phyloP scores from a whole-genome alignment of 805 yeast genomes.

The Candida ascalaphidarum region DNA sequence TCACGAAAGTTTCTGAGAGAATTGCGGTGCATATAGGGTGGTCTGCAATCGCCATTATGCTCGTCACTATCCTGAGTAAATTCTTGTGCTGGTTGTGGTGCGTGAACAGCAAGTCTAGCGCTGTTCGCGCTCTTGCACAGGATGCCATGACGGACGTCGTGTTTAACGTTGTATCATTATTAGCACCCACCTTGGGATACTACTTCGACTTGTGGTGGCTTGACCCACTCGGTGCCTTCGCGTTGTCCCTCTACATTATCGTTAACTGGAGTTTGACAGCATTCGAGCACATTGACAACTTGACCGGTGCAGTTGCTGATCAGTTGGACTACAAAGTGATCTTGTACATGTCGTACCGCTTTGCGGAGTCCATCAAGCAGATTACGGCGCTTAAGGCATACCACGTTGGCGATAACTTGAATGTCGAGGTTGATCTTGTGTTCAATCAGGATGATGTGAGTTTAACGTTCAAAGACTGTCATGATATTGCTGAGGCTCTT shows the following conservation, averaged over 20 bases:
- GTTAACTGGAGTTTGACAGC: slow-evolving; percentile 57
- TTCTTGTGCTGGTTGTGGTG: slow-evolving; percentile 60
- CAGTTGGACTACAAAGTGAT: slow-evolving; percentile 57
- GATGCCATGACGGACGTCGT: slow-evolving; percentile 75
- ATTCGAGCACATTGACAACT: slow-evolving; percentile 62
- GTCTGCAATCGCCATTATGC: slow-evolving; percentile 53
- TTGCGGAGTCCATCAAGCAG: slow-evolving; percentile 56
- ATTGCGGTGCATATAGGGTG: slow-evolving; percentile 38
- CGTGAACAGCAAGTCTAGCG: slow-evolving; percentile 47
- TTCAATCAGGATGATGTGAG: slow-evolving; percentile 34
- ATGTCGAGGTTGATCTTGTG: slow-evolving; percentile 70
- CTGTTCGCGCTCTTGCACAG: slow-evolving; percentile 73
- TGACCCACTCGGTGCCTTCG: slow-evolving; percentile 67
- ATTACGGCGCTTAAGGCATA: slow-evolving; percentile 64
- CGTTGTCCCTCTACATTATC: slow-evolving; percentile 54
- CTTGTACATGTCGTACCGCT: slow-evolving; percentile 58
- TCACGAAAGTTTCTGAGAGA: slow-evolving; percentile 18
- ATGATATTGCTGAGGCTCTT: slow-evolving; percentile 73
- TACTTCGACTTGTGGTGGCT: slow-evolving; percentile 54
- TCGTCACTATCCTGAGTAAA: slow-evolving; percentile 51
- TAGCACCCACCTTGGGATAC: slow-evolving; percentile 60
- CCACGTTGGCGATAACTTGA: slow-evolving; percentile 70
- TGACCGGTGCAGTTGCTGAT: slow-evolving; percentile 67
- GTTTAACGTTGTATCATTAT: slow-evolving; percentile 60
- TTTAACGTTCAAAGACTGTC: slow-evolving; percentile 55